Evolutionary conservation across 2,329 filamentous ascomycete species (phyloP), one percentile per base, ranked within the genome.

Genomic region (Xylaria sp.): DNA sequence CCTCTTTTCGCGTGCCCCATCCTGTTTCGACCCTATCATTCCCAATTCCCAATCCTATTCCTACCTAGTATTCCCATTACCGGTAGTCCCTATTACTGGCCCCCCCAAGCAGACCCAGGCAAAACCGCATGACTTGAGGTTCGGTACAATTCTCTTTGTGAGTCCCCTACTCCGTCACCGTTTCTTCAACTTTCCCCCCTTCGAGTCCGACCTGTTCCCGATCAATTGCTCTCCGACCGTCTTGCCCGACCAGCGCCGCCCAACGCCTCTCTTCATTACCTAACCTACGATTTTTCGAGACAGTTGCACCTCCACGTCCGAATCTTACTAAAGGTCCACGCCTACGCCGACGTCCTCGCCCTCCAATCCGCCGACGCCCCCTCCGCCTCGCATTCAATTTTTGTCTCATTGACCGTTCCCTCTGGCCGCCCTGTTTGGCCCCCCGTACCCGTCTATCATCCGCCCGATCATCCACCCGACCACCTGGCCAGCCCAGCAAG

Each of bases 311-410:
- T 31, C 48, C 25, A 51, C 59, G 33, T 15, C 33, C 33, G 10
- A 8, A 36, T 36, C 33, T 7, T 9, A 36, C 33, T 36, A 36
- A 36, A 36, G 33, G 9, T 36, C 33, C 33, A 36, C 33, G 33
- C 33, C 33, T 39, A 9, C 58, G 23, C 31, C 55, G 46, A 20
- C 65, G 52, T 23, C 48, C 25, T 43, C 59, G 33, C n/a, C 64
- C 68, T 46, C 56, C 13, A 46, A 49, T 68, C 69, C 63, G 68
- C 69, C 69, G 69, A 72, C 74, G 64, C 70, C 72, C 72, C 71
- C 72, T 72, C 41, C 15, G 46, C 36, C 56, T 57, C 49, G 12
- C 43, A 58, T 67, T 69, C 62, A 59, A 59, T 70, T 67, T 63
- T 46, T 51, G 13, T 36, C 41, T 43, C 52, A 41, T 60, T 59